Conservation (phyloP, 2,329 filamentous ascomycete species). For the Venturia oleaginea region DNA sequence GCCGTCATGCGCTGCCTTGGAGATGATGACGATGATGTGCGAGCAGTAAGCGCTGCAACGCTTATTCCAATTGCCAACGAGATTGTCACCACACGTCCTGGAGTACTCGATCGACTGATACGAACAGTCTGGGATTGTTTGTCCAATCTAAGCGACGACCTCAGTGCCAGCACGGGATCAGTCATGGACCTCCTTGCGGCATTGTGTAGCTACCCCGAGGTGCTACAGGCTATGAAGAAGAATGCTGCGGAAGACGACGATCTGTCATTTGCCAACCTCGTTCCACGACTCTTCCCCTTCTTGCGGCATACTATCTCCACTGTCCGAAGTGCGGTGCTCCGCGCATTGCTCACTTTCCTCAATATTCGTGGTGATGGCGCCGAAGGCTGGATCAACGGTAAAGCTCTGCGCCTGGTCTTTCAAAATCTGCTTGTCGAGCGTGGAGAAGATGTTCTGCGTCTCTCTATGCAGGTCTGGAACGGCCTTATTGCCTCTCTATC, state of each 20-base stretch:
- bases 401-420: constrained; percentile 78
- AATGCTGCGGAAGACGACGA: constrained; percentile 77
- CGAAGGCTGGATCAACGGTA: constrained; percentile 86
- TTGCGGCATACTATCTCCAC: constrained; percentile 94
- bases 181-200: constrained; percentile 98
- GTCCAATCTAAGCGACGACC: constrained; percentile 90
- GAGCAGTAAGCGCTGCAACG: constrained; percentile 94
- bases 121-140: constrained; percentile 96
- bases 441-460: constrained; percentile 70
- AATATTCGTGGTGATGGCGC: constrained; percentile 71
- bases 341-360: constrained; percentile 87
- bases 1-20: constrained; percentile 92
- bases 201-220: constrained; percentile 87
- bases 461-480: constrained; percentile 81
- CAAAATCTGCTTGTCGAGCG: constrained; percentile 93
- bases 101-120: constrained; percentile 71
- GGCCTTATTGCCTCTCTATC: constrained; percentile 64
- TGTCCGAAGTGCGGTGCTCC: constrained; percentile 84
- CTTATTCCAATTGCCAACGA: constrained; percentile 93
- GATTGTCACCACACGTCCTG: constrained; percentile 76
- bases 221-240: constrained; percentile 84
- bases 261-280: constrained; percentile 83
- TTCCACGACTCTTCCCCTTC: constrained; percentile 92
- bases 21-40: constrained; percentile 88
- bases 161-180: constrained; percentile 93